phyloP scores from a whole-genome alignment of 1,139 yeast genomes.

The Pichia sp. region DNA sequence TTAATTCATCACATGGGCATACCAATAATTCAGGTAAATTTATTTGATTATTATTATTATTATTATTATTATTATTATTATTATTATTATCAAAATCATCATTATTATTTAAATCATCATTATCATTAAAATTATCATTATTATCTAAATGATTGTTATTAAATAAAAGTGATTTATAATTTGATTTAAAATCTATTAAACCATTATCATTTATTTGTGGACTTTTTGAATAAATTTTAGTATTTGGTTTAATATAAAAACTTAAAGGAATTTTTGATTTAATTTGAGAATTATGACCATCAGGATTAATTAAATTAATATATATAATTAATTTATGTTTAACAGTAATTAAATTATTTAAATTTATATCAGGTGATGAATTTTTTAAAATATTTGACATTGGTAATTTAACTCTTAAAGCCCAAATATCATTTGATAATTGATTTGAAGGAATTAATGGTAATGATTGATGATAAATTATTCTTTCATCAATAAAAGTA shows the following conservation, averaged over 20 bases:
- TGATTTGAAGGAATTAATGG: constrained; percentile 29
- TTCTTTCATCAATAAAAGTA: constrained; percentile 34
- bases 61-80: not conserved
- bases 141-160: not conserved
- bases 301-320: constrained; percentile 50
- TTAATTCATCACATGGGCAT: constrained; percentile 3
- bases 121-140: not conserved
- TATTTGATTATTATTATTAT: not conserved
- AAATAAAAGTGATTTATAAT: constrained; percentile 7
- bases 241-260: constrained; percentile 33
- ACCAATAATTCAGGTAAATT: constrained; percentile 8
- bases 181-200: constrained; percentile 6
- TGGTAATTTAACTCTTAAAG: constrained; percentile 40
- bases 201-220: constrained; percentile 1
- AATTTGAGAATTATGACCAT: constrained; percentile 69
- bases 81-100: not conserved
- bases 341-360: constrained; percentile 45
- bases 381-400: constrained; percentile 48
- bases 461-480: constrained; percentile 34
- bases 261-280: constrained; percentile 68
- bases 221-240: constrained; percentile 3
- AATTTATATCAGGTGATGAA: constrained; percentile 53
- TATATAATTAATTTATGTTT: constrained; percentile 55
- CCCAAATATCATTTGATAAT: constrained; percentile 44
- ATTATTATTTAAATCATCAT: not conserved